Conservation (phyloP, 2,329 filamentous ascomycete species). For the Talaromyces sp. region DNA sequence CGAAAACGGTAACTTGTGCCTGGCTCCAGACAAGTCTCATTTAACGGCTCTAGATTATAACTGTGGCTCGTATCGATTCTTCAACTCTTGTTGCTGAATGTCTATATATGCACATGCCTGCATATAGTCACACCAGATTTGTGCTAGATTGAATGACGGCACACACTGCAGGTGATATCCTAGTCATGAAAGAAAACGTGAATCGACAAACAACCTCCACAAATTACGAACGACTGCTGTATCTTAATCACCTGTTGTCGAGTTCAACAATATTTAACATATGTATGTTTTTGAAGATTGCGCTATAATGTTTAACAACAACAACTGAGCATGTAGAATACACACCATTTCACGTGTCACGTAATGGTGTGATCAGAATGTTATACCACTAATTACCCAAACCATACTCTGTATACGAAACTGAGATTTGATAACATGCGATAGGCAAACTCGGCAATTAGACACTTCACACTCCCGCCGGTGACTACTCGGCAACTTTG, state of each 20-base stretch:
- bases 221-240: too few relatives aligned
- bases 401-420: too few relatives aligned
- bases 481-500: not conserved
- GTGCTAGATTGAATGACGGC: not conserved
- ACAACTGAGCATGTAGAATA: too few relatives aligned
- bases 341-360: too few relatives aligned
- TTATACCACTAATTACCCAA: too few relatives aligned
- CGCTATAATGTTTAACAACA: too few relatives aligned
- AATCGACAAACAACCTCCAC: not conserved
- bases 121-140: conserved; percentile 1
- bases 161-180: not conserved
- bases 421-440: not conserved
- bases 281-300: too few relatives aligned
- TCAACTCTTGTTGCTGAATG: not conserved
- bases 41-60: not conserved
- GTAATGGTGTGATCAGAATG: too few relatives aligned
- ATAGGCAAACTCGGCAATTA: not conserved
- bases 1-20: not conserved
- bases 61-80: not conserved
- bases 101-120: not conserved
- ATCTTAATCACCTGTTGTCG: too few relatives aligned
- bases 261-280: too few relatives aligned
- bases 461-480: not conserved
- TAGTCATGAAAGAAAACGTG: not conserved
- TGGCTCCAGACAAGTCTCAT: not conserved